Evolutionary conservation across 352 stramenopile genomes (phyloP), one percentile per base, ranked within the genome.

Genomic region (Thalassiosira tumida): DNA sequence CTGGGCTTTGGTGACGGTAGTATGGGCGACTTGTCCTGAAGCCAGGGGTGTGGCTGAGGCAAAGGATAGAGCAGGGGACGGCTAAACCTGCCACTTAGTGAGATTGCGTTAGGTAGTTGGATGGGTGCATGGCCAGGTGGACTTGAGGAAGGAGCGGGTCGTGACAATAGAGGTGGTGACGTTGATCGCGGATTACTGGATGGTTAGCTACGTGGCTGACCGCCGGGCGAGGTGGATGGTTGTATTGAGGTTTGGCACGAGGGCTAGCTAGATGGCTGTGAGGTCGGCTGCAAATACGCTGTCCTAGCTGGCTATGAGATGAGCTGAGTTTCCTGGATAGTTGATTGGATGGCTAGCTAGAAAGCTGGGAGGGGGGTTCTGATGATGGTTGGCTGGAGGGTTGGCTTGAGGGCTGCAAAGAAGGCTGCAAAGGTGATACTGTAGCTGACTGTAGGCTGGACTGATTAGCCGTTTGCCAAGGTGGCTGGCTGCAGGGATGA

Each of bases 51-150:
- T n/a, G n/a, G n/a, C n/a, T n/a, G n/a, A n/a, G n/a, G n/a, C n/a
- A n/a, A n/a, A n/a, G n/a, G n/a, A n/a, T n/a, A n/a, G n/a, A n/a
- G n/a, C n/a, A n/a, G n/a, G n/a, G n/a, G n/a, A n/a, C n/a, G n/a
- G n/a, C n/a, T n/a, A n/a, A n/a, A n/a, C n/a, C n/a, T n/a, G n/a
- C n/a, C n/a, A n/a, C n/a, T n/a, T n/a, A n/a, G n/a, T n/a, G n/a
- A n/a, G n/a, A n/a, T n/a, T n/a, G n/a, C n/a, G n/a, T n/a, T n/a
- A 40, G 64, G 40, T 73, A 29, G 64, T 73, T 41, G 33, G 64
- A 6, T 40, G 40, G 64, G 40, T 73, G 64, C 26, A 7, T 54
- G 47, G 47, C 47, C 17, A 54, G 7, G 31, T 67, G 24, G 54
- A 31, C 31, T 14, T 67, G 54, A 67, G 4, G 54, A 29, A 29